Base-by-base conservation (phyloP, 768 basidiomycete genomes). In the Hortiboletus flavorubellus region DNA sequence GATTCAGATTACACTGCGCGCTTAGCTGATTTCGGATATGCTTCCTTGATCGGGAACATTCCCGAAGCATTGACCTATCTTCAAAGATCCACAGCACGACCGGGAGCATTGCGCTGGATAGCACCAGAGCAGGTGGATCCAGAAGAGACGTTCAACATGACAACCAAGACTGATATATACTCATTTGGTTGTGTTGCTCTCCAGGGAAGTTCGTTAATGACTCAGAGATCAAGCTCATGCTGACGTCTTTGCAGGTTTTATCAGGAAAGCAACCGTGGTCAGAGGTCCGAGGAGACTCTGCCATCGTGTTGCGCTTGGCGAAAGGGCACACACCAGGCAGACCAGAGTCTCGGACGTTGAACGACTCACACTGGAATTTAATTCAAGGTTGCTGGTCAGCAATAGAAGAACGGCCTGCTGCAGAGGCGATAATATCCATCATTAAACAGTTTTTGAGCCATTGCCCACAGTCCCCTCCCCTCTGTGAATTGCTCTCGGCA, bases 61-160 rank as follows among this genome's bases (percentile, higher is more conserved):
- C 40, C 40, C 8, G 40, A 41, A 12, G 40, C 40, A 14, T 41
- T 41, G 18, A 14, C 2, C 0, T 41, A 41, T 41, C 40, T 41
- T 12, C 40, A 41, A 41, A 18, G 21, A 8, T 62, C 46, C 63
- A 78, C 51, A 63, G 64, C 6, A 71, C 73, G 21, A n/a, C 51
- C 55, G 0, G 59, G 62, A 4, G 73, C 77, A 10, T 66, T 78
- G 31, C 72, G 78, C 0, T 79, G 77, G 75, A 71, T 72, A 2
- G 78, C 78, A 37, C 65, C 76, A 0, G 62, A 72, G 11, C 65
- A 61, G 49, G 8, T 80, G 1, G 23, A 60, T 18, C 46, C 62
- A 4, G 65, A 15, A 16, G 15, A 2, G 35, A 15, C 35, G 15
- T 0, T 15, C 35, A 37, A 37, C 4, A 15, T 6, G 35, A 15